A percentile compares a stretch with the other conserved stretches of the same genome.
phyloP scores from a whole-genome alignment of 306 rosid species.

The Corylus americana region DNA sequence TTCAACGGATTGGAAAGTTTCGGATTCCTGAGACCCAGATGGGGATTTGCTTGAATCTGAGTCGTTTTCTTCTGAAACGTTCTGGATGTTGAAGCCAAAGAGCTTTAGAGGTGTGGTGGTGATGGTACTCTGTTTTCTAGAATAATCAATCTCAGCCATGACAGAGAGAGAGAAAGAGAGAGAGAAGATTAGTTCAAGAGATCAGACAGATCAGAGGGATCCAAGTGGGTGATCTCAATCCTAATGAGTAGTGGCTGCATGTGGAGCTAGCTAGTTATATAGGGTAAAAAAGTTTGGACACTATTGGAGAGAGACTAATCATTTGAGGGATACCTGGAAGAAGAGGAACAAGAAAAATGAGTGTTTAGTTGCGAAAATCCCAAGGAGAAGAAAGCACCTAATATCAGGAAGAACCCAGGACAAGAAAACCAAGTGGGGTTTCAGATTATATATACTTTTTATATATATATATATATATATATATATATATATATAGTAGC shows the following conservation, averaged over 20 bases:
- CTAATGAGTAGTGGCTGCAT: slow-evolving; percentile 4
- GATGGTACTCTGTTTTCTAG: slow-evolving; percentile 13
- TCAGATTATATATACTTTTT: background rate
- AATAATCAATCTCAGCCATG: slow-evolving; percentile 36
- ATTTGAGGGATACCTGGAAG: slow-evolving; percentile 2
- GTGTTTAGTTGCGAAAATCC: slow-evolving; percentile 33
- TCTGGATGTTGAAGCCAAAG: slow-evolving; percentile 53
- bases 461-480: background rate
- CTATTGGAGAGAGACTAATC: slow-evolving; percentile 16
- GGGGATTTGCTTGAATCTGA: slow-evolving; percentile 7
- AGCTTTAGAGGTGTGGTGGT: slow-evolving; percentile 41
- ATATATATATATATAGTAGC: background rate
- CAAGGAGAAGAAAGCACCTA: slow-evolving; percentile 22
- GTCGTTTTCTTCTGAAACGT: slow-evolving; percentile 20
- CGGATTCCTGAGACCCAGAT: slow-evolving; percentile 22
- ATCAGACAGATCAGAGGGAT: slow-evolving; percentile 4
- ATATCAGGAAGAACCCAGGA: slow-evolving; percentile 6
- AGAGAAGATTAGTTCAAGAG: background rate
- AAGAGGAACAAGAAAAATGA: slow-evolving; percentile 1
- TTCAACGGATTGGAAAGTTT: background rate
- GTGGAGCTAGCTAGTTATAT: slow-evolving; percentile 26
- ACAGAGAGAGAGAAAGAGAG: background rate
- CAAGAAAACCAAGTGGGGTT: slow-evolving; percentile 7
- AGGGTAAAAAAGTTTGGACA: background rate
- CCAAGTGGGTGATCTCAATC: background rate